Percentiles rank a stretch among this genome's conserved stretches.
phyloP scores from a whole-genome alignment of 768 basidiomycete genomes.

The Leccinellum rugosiceps region DNA sequence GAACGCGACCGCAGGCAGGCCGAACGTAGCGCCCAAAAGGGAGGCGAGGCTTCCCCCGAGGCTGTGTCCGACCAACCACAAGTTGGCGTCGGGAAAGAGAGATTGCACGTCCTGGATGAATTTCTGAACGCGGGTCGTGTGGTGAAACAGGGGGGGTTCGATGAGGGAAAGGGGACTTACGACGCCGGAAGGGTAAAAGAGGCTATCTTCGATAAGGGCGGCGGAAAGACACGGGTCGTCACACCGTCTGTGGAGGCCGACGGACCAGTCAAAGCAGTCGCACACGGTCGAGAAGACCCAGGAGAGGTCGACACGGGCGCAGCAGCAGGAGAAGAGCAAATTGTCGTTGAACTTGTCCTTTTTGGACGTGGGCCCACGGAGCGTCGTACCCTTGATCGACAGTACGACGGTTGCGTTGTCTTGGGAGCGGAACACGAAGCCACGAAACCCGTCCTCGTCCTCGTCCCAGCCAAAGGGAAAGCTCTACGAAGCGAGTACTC shows the following conservation, averaged over 20 bases:
- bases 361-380: constrained; percentile 81
- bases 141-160: neutral
- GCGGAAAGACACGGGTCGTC: constrained; percentile 78
- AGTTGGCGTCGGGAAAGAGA: constrained; percentile 55
- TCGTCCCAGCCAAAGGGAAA: constrained; percentile 81
- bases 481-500: constrained; percentile 42
- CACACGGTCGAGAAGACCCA: constrained; percentile 88
- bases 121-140: constrained; percentile 33
- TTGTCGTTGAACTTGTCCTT: constrained; percentile 95
- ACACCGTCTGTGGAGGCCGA: constrained; percentile 63
- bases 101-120: constrained; percentile 55
- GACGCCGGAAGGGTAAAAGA: constrained; percentile 90
- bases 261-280: constrained; percentile 61
- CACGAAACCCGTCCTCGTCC: constrained; percentile 72
- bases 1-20: constrained; percentile 60
- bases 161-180: constrained; percentile 40
- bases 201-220: constrained; percentile 80
- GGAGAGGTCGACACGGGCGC: constrained; percentile 82
- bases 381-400: constrained; percentile 87
- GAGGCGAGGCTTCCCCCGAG: constrained; percentile 66
- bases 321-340: constrained; percentile 88
- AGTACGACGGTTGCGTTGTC: constrained; percentile 83
- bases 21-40: constrained; percentile 62
- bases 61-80: constrained; percentile 62
- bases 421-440: constrained; percentile 79